Percentiles rank a stretch among this genome's conserved stretches.
Evolutionary conservation across 768 basidiomycete species (phyloP).

Genomic region (Tulasnella sp.): DNA sequence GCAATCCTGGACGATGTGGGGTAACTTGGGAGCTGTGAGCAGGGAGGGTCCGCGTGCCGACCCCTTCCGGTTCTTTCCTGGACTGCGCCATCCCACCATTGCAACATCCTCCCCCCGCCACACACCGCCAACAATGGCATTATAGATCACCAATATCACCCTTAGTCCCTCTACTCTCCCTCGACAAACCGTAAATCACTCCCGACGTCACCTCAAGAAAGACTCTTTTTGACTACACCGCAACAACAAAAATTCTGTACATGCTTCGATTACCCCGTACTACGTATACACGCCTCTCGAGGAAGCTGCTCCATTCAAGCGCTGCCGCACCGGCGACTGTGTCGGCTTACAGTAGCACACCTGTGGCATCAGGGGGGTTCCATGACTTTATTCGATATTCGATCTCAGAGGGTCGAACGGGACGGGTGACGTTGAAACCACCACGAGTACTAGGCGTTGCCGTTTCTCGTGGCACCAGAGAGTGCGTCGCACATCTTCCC

Average conservation of each 20-base stretch:
- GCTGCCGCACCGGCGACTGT: background rate
- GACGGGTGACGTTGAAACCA: constrained; percentile 55
- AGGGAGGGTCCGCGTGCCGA: too few relatives aligned
- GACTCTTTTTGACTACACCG: too few relatives aligned
- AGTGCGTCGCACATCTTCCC: constrained; percentile 31
- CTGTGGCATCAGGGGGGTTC: background rate
- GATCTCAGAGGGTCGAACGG: constrained; percentile 13
- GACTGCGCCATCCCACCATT: background rate
- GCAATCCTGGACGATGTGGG: too few relatives aligned
- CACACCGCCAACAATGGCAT: background rate
- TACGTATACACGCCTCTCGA: too few relatives aligned
- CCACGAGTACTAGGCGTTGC: constrained; percentile 68
- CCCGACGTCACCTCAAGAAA: too few relatives aligned
- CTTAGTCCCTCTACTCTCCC: too few relatives aligned
- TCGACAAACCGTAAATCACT: too few relatives aligned
- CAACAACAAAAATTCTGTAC: too few relatives aligned
- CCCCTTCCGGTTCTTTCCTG: background rate
- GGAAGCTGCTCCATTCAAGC: background rate
- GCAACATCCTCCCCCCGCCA: background rate
- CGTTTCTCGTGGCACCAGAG: constrained; percentile 62
- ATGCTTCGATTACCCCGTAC: too few relatives aligned
- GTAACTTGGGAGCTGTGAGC: too few relatives aligned
- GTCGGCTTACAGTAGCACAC: background rate
- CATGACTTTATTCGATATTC: constrained; percentile 10
- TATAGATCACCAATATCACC: background rate